Evolutionary conservation across 1,284 basidiomycete genomes (phyloP).

Genomic region (Apiotrichum sp.): DNA sequence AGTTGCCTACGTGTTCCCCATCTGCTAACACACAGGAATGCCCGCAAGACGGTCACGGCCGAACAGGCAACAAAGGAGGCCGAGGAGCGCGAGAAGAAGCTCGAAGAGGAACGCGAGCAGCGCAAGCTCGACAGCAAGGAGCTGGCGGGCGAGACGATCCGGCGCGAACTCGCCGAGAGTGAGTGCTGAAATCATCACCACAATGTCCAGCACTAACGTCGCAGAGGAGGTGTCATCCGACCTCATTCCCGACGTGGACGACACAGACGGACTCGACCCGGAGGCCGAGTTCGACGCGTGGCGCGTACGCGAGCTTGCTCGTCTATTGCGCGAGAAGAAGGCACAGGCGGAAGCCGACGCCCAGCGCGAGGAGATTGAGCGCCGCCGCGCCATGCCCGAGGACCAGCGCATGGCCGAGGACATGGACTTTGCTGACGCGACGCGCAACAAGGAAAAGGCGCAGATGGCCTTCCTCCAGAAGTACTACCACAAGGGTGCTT

Average conservation of each 20-base stretch:
- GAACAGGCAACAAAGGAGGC: constrained; percentile 37
- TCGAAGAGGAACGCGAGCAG: constrained; percentile 39
- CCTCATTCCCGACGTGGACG: constrained; percentile 78
- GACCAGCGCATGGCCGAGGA: constrained; percentile 86
- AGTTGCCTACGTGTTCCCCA: too few relatives aligned
- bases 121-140: constrained; percentile 42
- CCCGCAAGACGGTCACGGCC: constrained; percentile 31
- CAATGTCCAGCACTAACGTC: background rate
- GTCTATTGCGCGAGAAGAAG: constrained; percentile 87
- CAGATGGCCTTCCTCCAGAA: constrained; percentile 91
- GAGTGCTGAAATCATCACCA: background rate
- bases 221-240: constrained; percentile 74
- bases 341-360: constrained; percentile 67
- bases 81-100: constrained; percentile 32
- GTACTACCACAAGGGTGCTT: constrained; percentile 99
- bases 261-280: constrained; percentile 89
- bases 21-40: constrained; percentile 22
- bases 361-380: constrained; percentile 83
- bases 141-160: constrained; percentile 45
- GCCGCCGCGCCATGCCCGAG: constrained; percentile 84
- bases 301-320: constrained; percentile 82
- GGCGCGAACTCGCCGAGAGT: constrained; percentile 44
- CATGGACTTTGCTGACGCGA: constrained; percentile 70
- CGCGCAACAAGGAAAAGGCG: constrained; percentile 56
- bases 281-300: constrained; percentile 90